Conservation (phyloP, 192 early-diverging fungal genomes). For the Umbelopsis sp. region DNA sequence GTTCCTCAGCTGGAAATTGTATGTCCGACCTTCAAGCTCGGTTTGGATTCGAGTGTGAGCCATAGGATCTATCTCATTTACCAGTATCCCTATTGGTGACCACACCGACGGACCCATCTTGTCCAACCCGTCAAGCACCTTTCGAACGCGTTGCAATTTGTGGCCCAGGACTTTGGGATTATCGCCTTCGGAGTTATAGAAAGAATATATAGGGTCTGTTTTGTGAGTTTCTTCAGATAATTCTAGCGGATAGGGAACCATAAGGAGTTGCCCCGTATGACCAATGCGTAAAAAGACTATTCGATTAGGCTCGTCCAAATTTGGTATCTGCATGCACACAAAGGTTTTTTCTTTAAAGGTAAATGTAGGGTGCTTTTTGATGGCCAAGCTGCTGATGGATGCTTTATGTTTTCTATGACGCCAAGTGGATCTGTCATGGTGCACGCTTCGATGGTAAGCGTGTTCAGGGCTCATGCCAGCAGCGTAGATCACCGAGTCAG, state of each 20-base stretch:
- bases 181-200: not conserved
- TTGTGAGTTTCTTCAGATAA: not conserved
- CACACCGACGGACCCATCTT: not conserved
- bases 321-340: slow-evolving; percentile 1
- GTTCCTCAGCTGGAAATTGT: slow-evolving; percentile 1
- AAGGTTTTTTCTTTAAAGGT: slow-evolving; percentile 1
- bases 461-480: not conserved
- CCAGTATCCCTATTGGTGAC: not conserved
- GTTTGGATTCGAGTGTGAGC: not conserved
- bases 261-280: slow-evolving; percentile 3
- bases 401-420: not conserved
- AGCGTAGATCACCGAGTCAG: not conserved
- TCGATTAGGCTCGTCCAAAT: not conserved
- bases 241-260: not conserved
- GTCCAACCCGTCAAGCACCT: not conserved
- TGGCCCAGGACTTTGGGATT: not conserved
- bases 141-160: not conserved
- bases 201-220: not conserved
- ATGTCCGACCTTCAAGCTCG: not conserved
- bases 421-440: not conserved
- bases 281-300: slow-evolving; percentile 9
- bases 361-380: not conserved
- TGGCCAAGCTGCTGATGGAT: not conserved
- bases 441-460: not conserved
- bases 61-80: too few relatives aligned